These are phyloP conservation scores for Ustulina deusta DNA, from an alignment of 2,329 filamentous ascomycete species.

Conservation along the genomic window DNA sequence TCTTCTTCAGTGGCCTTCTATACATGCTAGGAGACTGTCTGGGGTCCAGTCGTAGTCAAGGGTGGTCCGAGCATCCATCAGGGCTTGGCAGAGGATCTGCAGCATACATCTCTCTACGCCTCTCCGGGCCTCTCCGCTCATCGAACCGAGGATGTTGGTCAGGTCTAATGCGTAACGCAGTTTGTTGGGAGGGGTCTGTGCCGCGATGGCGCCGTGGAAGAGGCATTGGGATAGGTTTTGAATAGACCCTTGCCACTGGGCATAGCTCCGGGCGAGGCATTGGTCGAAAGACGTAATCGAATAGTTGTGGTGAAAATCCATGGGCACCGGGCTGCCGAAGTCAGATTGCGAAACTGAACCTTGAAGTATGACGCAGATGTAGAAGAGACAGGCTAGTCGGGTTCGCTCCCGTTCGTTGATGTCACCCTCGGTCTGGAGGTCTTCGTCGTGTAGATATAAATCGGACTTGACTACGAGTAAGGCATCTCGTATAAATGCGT, in stretches of 20 bases:
- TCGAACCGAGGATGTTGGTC: conserved; percentile 29
- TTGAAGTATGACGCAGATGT: conserved; percentile 33
- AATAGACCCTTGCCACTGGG: conserved; percentile 26
- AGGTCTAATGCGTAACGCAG: conserved; percentile 31
- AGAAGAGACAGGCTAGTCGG: conserved; percentile 31
- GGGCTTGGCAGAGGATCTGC: conserved; percentile 32
- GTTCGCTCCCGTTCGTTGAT: conserved; percentile 25
- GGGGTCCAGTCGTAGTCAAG: conserved; percentile 34
- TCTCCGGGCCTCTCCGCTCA: conserved; percentile 24
- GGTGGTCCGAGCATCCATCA: conserved; percentile 15
- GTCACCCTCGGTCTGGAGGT: conserved; percentile 1
- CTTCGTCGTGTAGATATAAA: conserved; percentile 15
- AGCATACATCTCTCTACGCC: conserved; percentile 34
- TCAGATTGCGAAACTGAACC: conserved; percentile 9
- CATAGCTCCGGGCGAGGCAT: conserved; percentile 20
- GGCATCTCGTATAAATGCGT: conserved; percentile 28
- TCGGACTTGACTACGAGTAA: conserved; percentile 30
- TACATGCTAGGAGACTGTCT: conserved; percentile 33
- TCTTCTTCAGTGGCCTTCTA: conserved; percentile 24
- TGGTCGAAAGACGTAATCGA: conserved; percentile 28
- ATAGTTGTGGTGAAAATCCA: conserved; percentile 19
- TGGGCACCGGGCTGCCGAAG: not conserved
- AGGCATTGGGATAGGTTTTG: conserved; percentile 29
- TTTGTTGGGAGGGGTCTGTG: conserved; percentile 20
- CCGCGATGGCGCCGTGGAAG: conserved; percentile 26